These are phyloP conservation scores for Spizellomyces punctatus DNA, from an alignment of 192 early-diverging fungal genomes.

Conservation along the genomic window DNA sequence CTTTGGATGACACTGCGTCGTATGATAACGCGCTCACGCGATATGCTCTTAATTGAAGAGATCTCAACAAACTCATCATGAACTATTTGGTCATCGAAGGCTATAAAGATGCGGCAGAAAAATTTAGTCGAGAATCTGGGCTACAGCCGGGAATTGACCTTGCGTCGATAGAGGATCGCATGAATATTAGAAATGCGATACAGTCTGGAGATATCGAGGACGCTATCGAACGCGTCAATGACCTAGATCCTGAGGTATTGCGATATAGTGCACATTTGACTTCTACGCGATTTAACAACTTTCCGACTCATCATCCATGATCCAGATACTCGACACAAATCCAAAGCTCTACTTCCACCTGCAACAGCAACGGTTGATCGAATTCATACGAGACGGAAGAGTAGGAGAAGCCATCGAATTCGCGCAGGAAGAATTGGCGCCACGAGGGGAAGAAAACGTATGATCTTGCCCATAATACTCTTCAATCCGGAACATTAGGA, in stretches of 20 bases:
- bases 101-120: slow-evolving; percentile 97
- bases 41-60: slow-evolving; percentile 36
- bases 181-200: slow-evolving; percentile 91
- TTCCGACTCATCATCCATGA: neutral
- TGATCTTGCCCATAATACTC: neutral
- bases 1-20: neutral
- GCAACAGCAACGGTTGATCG: slow-evolving; percentile 96
- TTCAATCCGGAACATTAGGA: too few relatives aligned
- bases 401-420: slow-evolving; percentile 88
- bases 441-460: slow-evolving; percentile 95
- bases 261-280: neutral
- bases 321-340: slow-evolving; percentile 90
- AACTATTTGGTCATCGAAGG: slow-evolving; percentile 99
- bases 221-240: slow-evolving; percentile 98
- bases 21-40: neutral
- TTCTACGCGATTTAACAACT: neutral
- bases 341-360: slow-evolving; percentile 93
- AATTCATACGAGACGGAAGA: slow-evolving; percentile 83
- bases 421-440: slow-evolving; percentile 96
- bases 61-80: slow-evolving; percentile 98
- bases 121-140: slow-evolving; percentile 88
- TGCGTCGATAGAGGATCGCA: slow-evolving; percentile 89
- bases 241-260: slow-evolving; percentile 95
- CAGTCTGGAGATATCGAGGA: slow-evolving; percentile 86
- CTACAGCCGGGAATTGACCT: slow-evolving; percentile 80